Percentiles rank a stretch among this genome's conserved stretches.
These are phyloP conservation scores for Geranomyces michiganensis DNA, from an alignment of 192 early-diverging fungal species.

Conservation along the genomic window DNA sequence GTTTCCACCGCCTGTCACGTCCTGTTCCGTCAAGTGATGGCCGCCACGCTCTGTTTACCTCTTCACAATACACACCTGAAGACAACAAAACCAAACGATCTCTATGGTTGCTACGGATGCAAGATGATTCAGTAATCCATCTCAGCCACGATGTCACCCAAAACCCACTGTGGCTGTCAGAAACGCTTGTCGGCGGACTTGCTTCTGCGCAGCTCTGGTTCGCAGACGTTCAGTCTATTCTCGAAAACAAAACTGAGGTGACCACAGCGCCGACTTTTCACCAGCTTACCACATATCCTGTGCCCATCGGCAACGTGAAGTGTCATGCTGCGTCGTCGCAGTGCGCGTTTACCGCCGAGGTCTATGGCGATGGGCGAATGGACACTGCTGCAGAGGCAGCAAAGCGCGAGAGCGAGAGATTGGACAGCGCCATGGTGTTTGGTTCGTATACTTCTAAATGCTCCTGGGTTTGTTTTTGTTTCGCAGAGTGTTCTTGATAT, in stretches of 20 bases:
- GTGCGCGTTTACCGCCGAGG: slow-evolving; percentile 70
- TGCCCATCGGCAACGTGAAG: slow-evolving; percentile 60
- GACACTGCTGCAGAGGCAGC: slow-evolving; percentile 60
- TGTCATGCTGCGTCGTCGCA: slow-evolving; percentile 52
- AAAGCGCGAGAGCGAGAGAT: slow-evolving; percentile 44
- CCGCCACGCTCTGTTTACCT: slow-evolving; percentile 55
- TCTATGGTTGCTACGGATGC: slow-evolving; percentile 52
- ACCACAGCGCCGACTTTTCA: slow-evolving; percentile 26
- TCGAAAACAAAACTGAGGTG: slow-evolving; percentile 21
- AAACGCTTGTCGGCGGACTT: slow-evolving; percentile 54
- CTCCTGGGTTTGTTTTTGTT: too few relatives aligned
- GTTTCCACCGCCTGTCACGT: slow-evolving; percentile 58
- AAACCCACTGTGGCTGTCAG: slow-evolving; percentile 48
- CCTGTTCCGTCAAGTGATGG: slow-evolving; percentile 59
- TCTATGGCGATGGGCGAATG: slow-evolving; percentile 62
- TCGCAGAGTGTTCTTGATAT: too few relatives aligned
- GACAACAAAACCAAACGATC: neutral
- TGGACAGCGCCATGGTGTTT: slow-evolving; percentile 10
- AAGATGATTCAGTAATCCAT: slow-evolving; percentile 47
- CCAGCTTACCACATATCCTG: slow-evolving; percentile 60
- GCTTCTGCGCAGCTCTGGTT: slow-evolving; percentile 20
- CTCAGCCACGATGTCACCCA: slow-evolving; percentile 45
- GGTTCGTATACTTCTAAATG: too few relatives aligned
- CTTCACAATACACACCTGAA: slow-evolving; percentile 64
- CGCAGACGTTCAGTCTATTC: slow-evolving; percentile 48